Evolutionary conservation across 2,329 filamentous ascomycete species (phyloP), one percentile per base, ranked within the genome.

Genomic region (Helicocarpus griseus): DNA sequence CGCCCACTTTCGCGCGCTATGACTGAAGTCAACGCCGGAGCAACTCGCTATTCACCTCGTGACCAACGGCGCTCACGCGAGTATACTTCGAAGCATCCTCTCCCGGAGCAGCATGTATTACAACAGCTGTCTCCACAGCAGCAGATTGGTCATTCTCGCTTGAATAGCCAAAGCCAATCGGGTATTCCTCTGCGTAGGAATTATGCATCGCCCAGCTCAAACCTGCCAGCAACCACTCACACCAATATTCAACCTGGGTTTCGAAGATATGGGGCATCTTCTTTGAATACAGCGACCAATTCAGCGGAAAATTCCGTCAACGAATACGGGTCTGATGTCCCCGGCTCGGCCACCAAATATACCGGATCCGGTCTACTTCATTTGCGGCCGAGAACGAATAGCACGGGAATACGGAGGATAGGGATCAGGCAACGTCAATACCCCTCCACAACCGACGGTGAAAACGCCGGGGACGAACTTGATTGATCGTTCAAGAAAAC

Each of bases 1-100:
- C 69, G 71, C 26, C 68, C 72, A 4, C 54, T 70, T 29, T 69
- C 71, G 17, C 63, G 72, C 51, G 69, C 71, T 26, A 67, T 69
- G 63, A 73, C 72, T 1, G 72, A 74, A 28, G 60, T 61, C 21
- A 65, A 59, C 31, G 60, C 63, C 17, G 45, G 26, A 28, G 58
- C 58, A n/a, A 61, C 63, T 51, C 61, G 61, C 9, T 59, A 61
- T 5, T 58, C 65, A 6, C 61, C 65, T 1, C 63, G 65, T 39
- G 44, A 47, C 21, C 29, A 19, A 35, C 68, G 70, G 49, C 65
- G 68, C 36, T 53, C 62, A 26, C 62, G 63, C 44, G 61, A 60
- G 41, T 63, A 63, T 43, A 58, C 58, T 3, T 22, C 57, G 11
- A 58, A 61, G 47, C 61, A 60, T 26, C 59, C 62, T 21, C 54